Percentiles rank a stretch among this genome's conserved stretches.
Evolutionary conservation across 257 asterid species (phyloP).

Genomic region (Fraxinus americana): DNA sequence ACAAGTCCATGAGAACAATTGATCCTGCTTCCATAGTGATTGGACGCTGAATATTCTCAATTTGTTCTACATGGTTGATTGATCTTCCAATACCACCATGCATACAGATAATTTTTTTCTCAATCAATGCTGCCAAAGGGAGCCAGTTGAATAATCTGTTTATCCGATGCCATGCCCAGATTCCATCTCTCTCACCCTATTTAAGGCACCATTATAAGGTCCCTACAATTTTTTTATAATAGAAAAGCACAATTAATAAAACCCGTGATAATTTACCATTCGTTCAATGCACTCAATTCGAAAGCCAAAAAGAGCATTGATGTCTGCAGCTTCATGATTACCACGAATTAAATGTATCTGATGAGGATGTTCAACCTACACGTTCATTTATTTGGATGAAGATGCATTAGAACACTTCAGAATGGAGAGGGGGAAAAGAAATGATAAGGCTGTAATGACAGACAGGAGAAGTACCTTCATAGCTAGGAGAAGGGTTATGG

Average conservation of each 20-base stretch:
- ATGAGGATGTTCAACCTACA: constrained; percentile 84
- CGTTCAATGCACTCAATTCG: constrained; percentile 99
- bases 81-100: constrained; percentile 99
- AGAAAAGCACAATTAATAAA: constrained; percentile 14
- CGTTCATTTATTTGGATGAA: constrained; percentile 26
- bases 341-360: constrained; percentile 95
- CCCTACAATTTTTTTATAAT: constrained; percentile 15
- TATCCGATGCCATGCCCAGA: constrained; percentile 97
- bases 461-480: constrained; percentile 59
- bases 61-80: constrained; percentile 93
- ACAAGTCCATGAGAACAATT: constrained; percentile 89
- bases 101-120: constrained; percentile 95
- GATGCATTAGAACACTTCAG: not conserved
- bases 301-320: constrained; percentile 98
- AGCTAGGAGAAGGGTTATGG: constrained; percentile 91
- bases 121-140: constrained; percentile 93
- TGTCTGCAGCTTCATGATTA: constrained; percentile 99
- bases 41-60: constrained; percentile 92
- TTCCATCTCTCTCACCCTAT: constrained; percentile 99
- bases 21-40: constrained; percentile 99
- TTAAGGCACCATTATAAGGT: constrained; percentile 31
- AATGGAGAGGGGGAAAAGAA: not conserved
- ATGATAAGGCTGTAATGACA: constrained; percentile 10
- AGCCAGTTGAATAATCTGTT: constrained; percentile 98
- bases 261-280: constrained; percentile 54